These are phyloP conservation scores for Xylariaceae sp. DNA, from an alignment of 2,329 filamentous ascomycete genomes.

Conservation along the genomic window DNA sequence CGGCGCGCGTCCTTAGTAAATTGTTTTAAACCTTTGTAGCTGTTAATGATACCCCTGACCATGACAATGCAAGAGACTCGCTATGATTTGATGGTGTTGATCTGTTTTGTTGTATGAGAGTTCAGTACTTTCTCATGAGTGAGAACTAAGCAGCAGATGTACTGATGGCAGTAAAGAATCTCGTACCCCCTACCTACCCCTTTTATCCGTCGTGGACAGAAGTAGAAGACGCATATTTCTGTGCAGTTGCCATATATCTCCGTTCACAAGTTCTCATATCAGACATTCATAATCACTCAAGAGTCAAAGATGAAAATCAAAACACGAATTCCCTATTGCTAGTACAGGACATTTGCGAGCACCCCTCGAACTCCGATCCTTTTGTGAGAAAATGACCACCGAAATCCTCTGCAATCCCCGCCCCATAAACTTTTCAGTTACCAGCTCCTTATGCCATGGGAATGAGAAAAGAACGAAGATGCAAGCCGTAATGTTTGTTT, in stretches of 20 bases:
- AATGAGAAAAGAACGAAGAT: background rate
- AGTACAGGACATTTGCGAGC: background rate
- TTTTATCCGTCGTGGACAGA: too few relatives aligned
- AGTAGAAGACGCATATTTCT: too few relatives aligned
- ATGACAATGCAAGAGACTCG: background rate
- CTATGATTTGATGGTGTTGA: background rate
- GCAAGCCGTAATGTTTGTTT: background rate
- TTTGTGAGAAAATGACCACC: background rate
- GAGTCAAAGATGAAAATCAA: background rate
- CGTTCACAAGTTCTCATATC: too few relatives aligned
- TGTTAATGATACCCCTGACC: slow-evolving; percentile 27
- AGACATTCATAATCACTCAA: too few relatives aligned
- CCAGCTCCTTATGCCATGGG: background rate
- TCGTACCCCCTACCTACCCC: too few relatives aligned
- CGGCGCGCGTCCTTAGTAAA: slow-evolving; percentile 30
- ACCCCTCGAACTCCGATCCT: background rate
- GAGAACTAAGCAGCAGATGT: too few relatives aligned
- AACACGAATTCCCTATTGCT: background rate
- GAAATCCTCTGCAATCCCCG: too few relatives aligned
- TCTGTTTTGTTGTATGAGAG: background rate
- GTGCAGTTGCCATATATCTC: too few relatives aligned
- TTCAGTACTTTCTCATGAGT: too few relatives aligned
- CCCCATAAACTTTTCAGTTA: too few relatives aligned
- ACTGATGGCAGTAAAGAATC: too few relatives aligned
- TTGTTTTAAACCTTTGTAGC: slow-evolving; percentile 27